These are phyloP conservation scores for Monarda citriodora DNA, from an alignment of 305 asterid species.

Conservation along the genomic window DNA sequence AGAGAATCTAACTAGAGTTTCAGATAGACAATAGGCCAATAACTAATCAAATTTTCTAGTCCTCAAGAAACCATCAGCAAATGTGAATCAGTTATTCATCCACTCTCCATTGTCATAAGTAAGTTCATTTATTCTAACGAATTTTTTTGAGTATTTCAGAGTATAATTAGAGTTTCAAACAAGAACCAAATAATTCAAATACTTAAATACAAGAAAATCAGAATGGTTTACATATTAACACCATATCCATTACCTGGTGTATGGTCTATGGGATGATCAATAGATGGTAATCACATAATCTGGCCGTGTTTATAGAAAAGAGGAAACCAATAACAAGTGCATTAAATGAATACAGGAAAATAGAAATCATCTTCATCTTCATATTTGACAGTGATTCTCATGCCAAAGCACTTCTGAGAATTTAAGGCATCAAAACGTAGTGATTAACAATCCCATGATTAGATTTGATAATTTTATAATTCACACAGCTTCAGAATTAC, in stretches of 20 bases:
- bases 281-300: not conserved
- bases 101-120: too few relatives aligned
- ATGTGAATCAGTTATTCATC: not conserved
- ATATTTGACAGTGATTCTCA: not conserved
- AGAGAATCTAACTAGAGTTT: not conserved
- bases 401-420: conserved; percentile 1
- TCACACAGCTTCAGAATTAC: conserved; percentile 10
- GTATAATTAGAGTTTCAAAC: not conserved
- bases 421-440: not conserved
- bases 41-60: not conserved
- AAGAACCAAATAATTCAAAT: not conserved
- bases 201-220: not conserved
- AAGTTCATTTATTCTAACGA: too few relatives aligned
- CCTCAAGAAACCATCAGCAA: not conserved
- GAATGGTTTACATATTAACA: not conserved
- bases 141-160: not conserved
- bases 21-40: not conserved
- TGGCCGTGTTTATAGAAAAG: not conserved
- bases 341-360: too few relatives aligned
- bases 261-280: not conserved
- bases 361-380: too few relatives aligned
- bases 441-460: not conserved
- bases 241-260: not conserved
- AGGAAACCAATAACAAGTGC: not conserved
- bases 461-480: not conserved